Base-by-base conservation (phyloP, 2,329 filamentous ascomycete genomes). In the Xylariaceae sp. region DNA sequence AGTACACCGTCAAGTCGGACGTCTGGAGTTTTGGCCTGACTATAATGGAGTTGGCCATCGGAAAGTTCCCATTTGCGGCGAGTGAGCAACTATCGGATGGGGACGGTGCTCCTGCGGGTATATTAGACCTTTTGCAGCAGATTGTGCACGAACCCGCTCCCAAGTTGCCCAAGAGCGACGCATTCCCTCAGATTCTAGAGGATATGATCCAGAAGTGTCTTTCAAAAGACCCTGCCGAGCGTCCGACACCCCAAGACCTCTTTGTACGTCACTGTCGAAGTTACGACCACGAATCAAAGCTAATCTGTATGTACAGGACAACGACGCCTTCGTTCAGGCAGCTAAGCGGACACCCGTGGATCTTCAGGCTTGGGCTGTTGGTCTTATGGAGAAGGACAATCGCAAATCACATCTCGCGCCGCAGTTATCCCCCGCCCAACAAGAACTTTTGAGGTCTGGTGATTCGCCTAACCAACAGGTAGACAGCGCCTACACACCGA, bases 171-270 rank as follows among this genome's bases (percentile, higher is more conserved):
- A 96, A 97, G 83, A 97, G 92, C 71, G 94, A 97, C 72, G 94
- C 94, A 1, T 99, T 99, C 80, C 94, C 94, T 0, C 84, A 86
- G 34, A 97, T 97, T 64, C 77, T 99, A 51, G 93, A 97, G 68
- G 92, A 97, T 65, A 96, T 97, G 85, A 93, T 97, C 60, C 92
- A 94, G 66, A 96, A 95, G 74, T 99, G 94, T 76, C 78, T 99
- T 65, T 87, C 88, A 74, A 99, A 99, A 78, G 86, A 89, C 62
- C 90, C 94, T 0, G 89, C 92, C 61, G 85, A 90, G 71, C 86
- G 94, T 55, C 94, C 93, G 55, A 97, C 94, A 4, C 94, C 94
- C 7, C 88, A 93, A 68, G 91, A 97, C 68, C 86, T 99, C 61
- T 97, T 90, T 76, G 91, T 96, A 81, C 75, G 89, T 76, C 7